phyloP scores from a whole-genome alignment of 2,329 filamentous ascomycete species.

The Pseudocercospora eumusae region DNA sequence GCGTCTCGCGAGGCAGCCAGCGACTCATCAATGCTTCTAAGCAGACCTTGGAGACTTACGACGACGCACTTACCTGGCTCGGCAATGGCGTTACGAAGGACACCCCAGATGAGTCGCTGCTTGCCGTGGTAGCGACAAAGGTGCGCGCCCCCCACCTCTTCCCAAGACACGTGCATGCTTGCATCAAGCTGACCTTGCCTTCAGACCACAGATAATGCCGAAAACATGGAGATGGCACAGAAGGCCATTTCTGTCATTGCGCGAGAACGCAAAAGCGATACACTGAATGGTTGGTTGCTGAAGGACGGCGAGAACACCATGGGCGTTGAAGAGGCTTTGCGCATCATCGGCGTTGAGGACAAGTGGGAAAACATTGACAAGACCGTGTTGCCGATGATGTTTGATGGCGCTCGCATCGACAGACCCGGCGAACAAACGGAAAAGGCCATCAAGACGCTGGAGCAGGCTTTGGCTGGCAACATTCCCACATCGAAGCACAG shows the following conservation, averaged over 20 bases:
- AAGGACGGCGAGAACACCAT: slow-evolving; percentile 57
- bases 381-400: slow-evolving; percentile 27
- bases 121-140: slow-evolving; percentile 59
- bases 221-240: slow-evolving; percentile 52
- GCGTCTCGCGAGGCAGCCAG: slow-evolving; percentile 58
- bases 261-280: slow-evolving; percentile 57
- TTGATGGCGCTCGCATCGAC: slow-evolving; percentile 30
- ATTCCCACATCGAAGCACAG: slow-evolving; percentile 20
- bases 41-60: slow-evolving; percentile 61
- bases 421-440: slow-evolving; percentile 39
- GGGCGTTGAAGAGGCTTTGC: slow-evolving; percentile 57
- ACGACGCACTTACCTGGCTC: slow-evolving; percentile 65
- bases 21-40: slow-evolving; percentile 59
- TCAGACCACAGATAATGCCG: slow-evolving; percentile 55
- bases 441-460: slow-evolving; percentile 38
- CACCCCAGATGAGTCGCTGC: slow-evolving; percentile 59
- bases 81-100: slow-evolving; percentile 49
- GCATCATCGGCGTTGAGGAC: slow-evolving; percentile 43
- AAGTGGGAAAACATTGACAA: slow-evolving; percentile 32
- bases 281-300: slow-evolving; percentile 55
- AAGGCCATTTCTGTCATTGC: slow-evolving; percentile 63
- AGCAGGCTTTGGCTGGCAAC: slow-evolving; percentile 30
- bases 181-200: slow-evolving; percentile 5
- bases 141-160: slow-evolving; percentile 46
- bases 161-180: slow-evolving; percentile 4